Conservation (phyloP, 164 flowering plant genomes). For the Umbellularia californica region DNA sequence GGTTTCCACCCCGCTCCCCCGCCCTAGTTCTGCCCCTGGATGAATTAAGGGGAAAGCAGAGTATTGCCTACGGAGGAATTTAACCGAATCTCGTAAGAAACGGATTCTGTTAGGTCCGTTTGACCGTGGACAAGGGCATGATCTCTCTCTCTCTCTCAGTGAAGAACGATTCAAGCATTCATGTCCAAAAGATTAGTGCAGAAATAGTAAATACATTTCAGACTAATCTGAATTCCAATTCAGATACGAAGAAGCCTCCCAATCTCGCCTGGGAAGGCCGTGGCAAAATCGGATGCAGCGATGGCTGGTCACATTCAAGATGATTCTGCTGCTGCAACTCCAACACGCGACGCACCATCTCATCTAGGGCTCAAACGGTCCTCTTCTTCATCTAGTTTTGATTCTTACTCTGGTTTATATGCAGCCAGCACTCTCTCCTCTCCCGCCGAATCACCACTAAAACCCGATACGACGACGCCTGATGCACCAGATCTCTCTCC, state of each 20-base stretch:
- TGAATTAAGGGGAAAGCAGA: too few relatives aligned
- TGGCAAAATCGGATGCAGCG: slow-evolving; percentile 32
- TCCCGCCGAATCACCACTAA: slow-evolving; percentile 60
- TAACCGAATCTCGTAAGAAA: too few relatives aligned
- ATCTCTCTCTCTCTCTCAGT: slow-evolving; percentile 14
- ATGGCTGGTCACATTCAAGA: slow-evolving; percentile 30
- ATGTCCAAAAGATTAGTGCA: slow-evolving; percentile 59
- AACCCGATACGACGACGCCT: slow-evolving; percentile 48
- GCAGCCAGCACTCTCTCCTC: slow-evolving; percentile 30
- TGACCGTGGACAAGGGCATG: too few relatives aligned
- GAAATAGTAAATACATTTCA: slow-evolving; percentile 16
- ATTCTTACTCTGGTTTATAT: slow-evolving; percentile 29
- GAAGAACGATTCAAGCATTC: slow-evolving; percentile 78
- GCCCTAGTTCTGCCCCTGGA: too few relatives aligned
- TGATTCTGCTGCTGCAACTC: not conserved
- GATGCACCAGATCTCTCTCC: slow-evolving; percentile 84
- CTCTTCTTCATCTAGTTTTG: slow-evolving; percentile 51
- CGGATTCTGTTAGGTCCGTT: too few relatives aligned
- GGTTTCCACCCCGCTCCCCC: too few relatives aligned
- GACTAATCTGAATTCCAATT: slow-evolving; percentile 27
- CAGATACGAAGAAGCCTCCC: slow-evolving; percentile 30
- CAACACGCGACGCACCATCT: slow-evolving; percentile 16
- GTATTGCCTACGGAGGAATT: too few relatives aligned
- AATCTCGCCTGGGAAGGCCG: slow-evolving; percentile 15
- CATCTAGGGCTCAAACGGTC: slow-evolving; percentile 29